Percentiles rank a stretch among this genome's conserved stretches.
Conservation (phyloP, 805 yeast genomes). For the Cyberlindnera americana region DNA sequence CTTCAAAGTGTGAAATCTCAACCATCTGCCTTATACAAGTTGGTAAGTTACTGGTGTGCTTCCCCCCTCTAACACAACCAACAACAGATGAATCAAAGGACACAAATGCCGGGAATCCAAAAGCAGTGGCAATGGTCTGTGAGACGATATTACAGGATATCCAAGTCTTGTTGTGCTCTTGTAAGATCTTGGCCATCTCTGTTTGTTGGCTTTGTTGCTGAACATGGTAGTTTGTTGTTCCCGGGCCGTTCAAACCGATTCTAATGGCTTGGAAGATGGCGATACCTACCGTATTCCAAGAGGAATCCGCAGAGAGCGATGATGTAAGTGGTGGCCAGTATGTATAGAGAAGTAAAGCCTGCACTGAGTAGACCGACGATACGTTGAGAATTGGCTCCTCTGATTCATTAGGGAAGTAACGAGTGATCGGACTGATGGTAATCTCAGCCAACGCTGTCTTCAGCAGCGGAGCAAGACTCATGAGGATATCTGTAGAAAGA, state of each 20-base stretch:
- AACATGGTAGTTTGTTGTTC: constrained; percentile 42
- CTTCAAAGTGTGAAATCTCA: constrained; percentile 81
- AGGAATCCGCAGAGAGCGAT: constrained; percentile 89
- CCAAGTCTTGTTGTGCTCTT: constrained; percentile 90
- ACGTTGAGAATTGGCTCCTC: constrained; percentile 84
- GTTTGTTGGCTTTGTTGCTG: constrained; percentile 32
- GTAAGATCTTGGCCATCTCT: constrained; percentile 36
- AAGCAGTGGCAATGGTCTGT: constrained; percentile 85
- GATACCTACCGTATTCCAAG: constrained; percentile 92
- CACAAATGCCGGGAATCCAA: constrained; percentile 93
- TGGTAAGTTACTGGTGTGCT: constrained; percentile 27
- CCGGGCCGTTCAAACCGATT: constrained; percentile 86
- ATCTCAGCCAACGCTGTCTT: constrained; percentile 81
- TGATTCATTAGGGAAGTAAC: constrained; percentile 73
- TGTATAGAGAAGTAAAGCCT: constrained; percentile 83
- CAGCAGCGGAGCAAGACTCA: constrained; percentile 62
- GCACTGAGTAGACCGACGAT: constrained; percentile 90
- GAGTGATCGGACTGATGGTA: constrained; percentile 83
- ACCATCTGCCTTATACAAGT: constrained; percentile 62
- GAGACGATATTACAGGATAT: constrained; percentile 87
- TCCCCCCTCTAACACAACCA: constrained; percentile 47
- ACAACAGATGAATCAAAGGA: constrained; percentile 73
- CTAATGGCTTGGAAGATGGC: constrained; percentile 92
- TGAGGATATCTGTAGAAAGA: constrained; percentile 41
- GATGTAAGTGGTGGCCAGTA: constrained; percentile 97